Evolutionary conservation across 2,329 filamentous ascomycete species (phyloP), one percentile per base, ranked within the genome.

Genomic region (Didymellaceae sp.): DNA sequence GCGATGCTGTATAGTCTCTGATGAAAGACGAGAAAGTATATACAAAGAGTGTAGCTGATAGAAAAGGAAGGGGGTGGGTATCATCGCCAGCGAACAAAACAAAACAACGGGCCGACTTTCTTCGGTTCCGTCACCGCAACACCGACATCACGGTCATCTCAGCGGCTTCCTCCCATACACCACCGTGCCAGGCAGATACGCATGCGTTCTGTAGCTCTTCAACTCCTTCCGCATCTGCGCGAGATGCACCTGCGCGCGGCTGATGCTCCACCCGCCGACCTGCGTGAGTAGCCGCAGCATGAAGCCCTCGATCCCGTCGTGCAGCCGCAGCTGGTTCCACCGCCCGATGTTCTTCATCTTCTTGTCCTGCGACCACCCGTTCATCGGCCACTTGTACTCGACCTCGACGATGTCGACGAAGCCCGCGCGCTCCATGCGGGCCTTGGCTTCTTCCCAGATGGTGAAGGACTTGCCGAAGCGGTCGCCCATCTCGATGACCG

Each of bases 221-320:
- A 74, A 18, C 41, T 66, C 64, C 37, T 61, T 67, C 2, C 71
- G 61, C 65, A 73, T 72, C 43, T 71, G 57, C 11, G 71, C 72
- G n/a, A 74, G 59, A 48, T 71, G 69, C 11, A 73, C 31, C 41
- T 74, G 70, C 6, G 69, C 69, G n/a, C 63, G 59, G 5, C 65
- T 63, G 16, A 68, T 51, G 21, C 64, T 69, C 68, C 70, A 71
- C 55, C 67, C 68, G 11, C 63, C 66, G 2, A 68, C 66, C 46
- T 67, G 67, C 5, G 72, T 75, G 53, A 74, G 51, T 45, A 74
- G 47, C 4, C 68, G 54, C 35, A 74, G 37, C 65, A 70, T 72
- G 44, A 71, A 74, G 1, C 71, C 70, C 52, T 75, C 71, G 4
- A 73, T 63, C 3, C 72, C 72, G 28, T 72, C 65, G 55, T 72